These are phyloP conservation scores for Xerocomellus intermedius DNA, from an alignment of 768 basidiomycete species.

Conservation along the genomic window DNA sequence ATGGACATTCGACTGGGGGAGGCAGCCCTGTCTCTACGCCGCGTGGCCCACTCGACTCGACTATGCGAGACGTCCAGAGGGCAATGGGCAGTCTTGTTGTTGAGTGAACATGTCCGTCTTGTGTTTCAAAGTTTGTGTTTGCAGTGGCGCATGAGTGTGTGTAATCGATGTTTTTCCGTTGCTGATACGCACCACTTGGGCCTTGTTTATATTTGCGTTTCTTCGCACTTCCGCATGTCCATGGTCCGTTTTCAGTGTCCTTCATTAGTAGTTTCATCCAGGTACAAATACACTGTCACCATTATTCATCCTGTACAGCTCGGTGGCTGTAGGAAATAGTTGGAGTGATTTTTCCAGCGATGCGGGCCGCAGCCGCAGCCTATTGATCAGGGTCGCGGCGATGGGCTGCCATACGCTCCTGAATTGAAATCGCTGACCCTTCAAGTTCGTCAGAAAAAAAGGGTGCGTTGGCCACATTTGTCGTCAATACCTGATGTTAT, in stretches of 20 bases:
- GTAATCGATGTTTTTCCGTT: constrained; percentile 19
- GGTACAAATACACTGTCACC: constrained; percentile 25
- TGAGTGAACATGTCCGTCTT: constrained; percentile 46
- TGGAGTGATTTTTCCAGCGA: background rate
- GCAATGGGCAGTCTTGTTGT: constrained; percentile 75
- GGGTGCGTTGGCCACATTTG: constrained; percentile 16
- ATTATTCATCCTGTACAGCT: constrained; percentile 4
- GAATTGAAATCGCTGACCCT: constrained; percentile 11
- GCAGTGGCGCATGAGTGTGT: constrained; percentile 18
- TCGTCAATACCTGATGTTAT: constrained; percentile 14
- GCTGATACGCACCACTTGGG: constrained; percentile 21
- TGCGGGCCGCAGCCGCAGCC: constrained; percentile 3
- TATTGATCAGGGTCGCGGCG: constrained; percentile 12
- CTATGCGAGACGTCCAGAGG: constrained; percentile 68
- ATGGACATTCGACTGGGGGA: constrained; percentile 38
- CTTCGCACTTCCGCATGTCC: constrained; percentile 10
- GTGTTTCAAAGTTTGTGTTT: constrained; percentile 13
- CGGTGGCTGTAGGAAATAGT: background rate
- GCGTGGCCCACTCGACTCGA: constrained; percentile 49
- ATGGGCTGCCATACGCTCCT: background rate
- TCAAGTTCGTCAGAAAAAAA: constrained; percentile 3
- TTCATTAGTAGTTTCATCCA: constrained; percentile 23
- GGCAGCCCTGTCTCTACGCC: constrained; percentile 24
- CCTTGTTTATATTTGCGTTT: constrained; percentile 20
- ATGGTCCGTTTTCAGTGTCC: constrained; percentile 27